These are phyloP conservation scores for Lagerstroemia speciosa DNA, from an alignment of 345 rosid genomes.

Conservation along the genomic window DNA sequence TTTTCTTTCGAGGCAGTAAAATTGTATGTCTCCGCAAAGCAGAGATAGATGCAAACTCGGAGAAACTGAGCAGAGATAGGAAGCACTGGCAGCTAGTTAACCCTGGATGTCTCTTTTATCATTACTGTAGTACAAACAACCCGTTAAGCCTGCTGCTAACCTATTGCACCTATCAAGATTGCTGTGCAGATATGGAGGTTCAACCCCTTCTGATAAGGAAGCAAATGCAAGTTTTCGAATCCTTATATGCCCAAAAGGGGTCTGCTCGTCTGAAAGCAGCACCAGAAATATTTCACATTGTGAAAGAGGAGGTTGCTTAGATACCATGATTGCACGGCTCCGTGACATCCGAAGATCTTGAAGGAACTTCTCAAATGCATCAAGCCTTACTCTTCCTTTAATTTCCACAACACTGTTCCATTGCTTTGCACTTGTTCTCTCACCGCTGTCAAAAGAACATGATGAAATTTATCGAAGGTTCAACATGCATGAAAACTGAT, in stretches of 20 bases:
- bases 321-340: slow-evolving; percentile 93
- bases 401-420: slow-evolving; percentile 73
- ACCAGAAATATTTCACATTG: background rate
- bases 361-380: slow-evolving; percentile 91
- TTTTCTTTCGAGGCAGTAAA: background rate
- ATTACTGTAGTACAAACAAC: background rate
- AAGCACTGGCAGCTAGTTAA: background rate
- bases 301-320: background rate
- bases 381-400: slow-evolving; percentile 86
- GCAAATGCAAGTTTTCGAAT: background rate
- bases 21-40: background rate
- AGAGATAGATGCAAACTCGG: background rate
- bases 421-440: slow-evolving; percentile 46
- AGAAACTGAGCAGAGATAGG: background rate
- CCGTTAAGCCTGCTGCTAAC: background rate
- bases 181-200: background rate
- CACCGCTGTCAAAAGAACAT: slow-evolving; percentile 55
- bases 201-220: background rate
- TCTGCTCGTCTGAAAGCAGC: background rate
- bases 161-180: background rate
- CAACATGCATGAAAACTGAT: background rate
- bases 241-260: background rate
- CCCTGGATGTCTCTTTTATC: background rate
- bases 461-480: background rate
- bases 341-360: slow-evolving; percentile 90